Conservation (phyloP, 1,284 basidiomycete genomes). For the Leucoagaricus sp. region DNA sequence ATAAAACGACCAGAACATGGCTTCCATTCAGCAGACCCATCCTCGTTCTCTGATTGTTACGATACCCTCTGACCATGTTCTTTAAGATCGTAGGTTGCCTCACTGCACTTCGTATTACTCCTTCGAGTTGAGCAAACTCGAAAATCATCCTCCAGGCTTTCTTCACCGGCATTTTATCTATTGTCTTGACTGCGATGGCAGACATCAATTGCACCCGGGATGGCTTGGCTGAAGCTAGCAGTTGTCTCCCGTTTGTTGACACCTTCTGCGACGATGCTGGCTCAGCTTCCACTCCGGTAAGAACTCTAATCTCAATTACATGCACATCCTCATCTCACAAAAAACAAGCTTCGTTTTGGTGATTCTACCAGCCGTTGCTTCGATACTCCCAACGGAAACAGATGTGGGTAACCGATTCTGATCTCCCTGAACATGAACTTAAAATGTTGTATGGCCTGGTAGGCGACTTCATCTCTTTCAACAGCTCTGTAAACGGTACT, state of each 20-base stretch:
- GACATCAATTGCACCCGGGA: no score
- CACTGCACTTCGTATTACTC: no score
- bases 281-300: neutral
- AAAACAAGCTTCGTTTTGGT: neutral
- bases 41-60: neutral
- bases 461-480: conserved; percentile 11
- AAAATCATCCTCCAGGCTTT: no score
- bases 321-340: neutral
- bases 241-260: neutral
- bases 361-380: conserved; percentile 8
- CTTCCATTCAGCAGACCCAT: neutral
- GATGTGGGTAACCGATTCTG: neutral
- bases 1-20: no score
- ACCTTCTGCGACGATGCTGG: neutral
- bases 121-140: no score
- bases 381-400: neutral
- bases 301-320: neutral
- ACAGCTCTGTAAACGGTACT: neutral
- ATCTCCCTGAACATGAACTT: no score
- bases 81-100: neutral
- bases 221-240: neutral
- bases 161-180: neutral
- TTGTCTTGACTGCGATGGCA: no score
- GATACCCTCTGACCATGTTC: neutral
- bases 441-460: no score